Evolutionary conservation across 2,329 filamentous ascomycete species (phyloP).

Genomic region (Biscogniauxia sp.): DNA sequence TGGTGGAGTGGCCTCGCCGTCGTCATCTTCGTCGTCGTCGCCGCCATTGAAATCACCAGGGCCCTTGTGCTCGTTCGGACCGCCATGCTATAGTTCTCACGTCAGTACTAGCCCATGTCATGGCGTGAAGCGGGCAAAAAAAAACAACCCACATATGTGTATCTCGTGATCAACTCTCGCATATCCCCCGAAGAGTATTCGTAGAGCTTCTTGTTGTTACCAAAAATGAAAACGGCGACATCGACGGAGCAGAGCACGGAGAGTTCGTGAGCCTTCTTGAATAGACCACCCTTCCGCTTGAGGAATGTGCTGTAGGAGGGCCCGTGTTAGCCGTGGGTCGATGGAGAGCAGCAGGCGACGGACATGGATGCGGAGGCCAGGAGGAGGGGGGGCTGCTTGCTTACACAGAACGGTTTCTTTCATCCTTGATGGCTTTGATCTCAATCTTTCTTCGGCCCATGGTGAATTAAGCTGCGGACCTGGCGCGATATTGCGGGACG

Average conservation of each 20-base stretch:
- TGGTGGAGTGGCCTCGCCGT: conserved; percentile 71
- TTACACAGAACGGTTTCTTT: conserved; percentile 96
- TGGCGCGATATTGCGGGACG: conserved; percentile 3
- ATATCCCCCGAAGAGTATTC: conserved; percentile 96
- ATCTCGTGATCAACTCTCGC: conserved; percentile 81
- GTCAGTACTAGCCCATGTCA: conserved; percentile 14
- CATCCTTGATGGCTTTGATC: conserved; percentile 99
- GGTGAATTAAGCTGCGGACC: conserved; percentile 28
- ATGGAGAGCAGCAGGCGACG: not conserved
- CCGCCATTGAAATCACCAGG: conserved; percentile 86
- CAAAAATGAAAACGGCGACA: conserved; percentile 97
- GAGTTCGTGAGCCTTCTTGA: conserved; percentile 99
- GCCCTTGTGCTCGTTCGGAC: conserved; percentile 93
- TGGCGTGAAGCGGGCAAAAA: not conserved
- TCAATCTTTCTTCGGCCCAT: conserved; percentile 99
- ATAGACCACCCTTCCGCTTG: conserved; percentile 96
- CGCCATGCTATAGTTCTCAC: conserved; percentile 67
- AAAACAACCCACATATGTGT: conserved; percentile 78
- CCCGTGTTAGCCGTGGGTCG: conserved; percentile 13
- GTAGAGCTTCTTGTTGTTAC: conserved; percentile 98
- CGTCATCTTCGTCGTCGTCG: conserved; percentile 81
- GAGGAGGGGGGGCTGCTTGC: conserved; percentile 34
- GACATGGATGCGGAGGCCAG: not conserved
- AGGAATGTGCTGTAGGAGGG: conserved; percentile 74
- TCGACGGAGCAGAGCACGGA: conserved; percentile 98